A percentile compares a stretch with the other conserved stretches of the same genome.
Evolutionary conservation across 2,329 filamentous ascomycete species (phyloP).

Genomic region (Paramyrothecium roridum): DNA sequence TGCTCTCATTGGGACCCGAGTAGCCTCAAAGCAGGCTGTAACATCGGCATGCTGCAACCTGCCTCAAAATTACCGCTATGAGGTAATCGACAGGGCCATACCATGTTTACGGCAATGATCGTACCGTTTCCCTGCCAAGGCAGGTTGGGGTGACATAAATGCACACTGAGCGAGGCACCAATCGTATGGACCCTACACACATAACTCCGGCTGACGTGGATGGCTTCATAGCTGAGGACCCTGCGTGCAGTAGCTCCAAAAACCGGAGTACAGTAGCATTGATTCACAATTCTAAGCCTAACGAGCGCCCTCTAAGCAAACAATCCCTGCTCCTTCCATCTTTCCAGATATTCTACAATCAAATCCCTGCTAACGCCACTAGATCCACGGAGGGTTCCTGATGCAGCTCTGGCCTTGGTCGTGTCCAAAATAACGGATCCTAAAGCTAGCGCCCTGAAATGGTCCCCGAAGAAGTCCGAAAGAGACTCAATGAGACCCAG

Average conservation of each 20-base stretch:
- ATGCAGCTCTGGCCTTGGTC: slow-evolving; percentile 7
- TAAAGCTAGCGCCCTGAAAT: slow-evolving; percentile 12
- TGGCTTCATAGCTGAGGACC: neutral
- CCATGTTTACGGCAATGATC: neutral
- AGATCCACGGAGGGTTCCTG: slow-evolving; percentile 6
- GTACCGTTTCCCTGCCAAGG: neutral
- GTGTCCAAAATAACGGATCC: slow-evolving; percentile 15
- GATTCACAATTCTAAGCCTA: neutral
- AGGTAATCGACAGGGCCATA: neutral
- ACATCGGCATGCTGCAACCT: neutral
- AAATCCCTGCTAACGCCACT: slow-evolving; percentile 10
- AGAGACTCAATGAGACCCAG: slow-evolving; percentile 8
- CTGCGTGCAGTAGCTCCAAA: neutral
- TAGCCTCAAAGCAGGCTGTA: neutral
- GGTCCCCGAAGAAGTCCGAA: slow-evolving; percentile 13
- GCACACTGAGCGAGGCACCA: too few species aligned
- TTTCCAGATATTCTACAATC: slow-evolving; percentile 10
- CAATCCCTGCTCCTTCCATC: slow-evolving; percentile 15
- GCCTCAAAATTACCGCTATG: neutral
- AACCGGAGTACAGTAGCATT: neutral
- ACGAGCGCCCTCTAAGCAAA: neutral
- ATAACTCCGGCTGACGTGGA: neutral
- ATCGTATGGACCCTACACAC: too few species aligned
- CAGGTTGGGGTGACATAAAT: too few species aligned
- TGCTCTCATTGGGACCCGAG: neutral